Evolutionary conservation across 192 early-diverging fungal genomes (phyloP).

Genomic region (Podila horticola): DNA sequence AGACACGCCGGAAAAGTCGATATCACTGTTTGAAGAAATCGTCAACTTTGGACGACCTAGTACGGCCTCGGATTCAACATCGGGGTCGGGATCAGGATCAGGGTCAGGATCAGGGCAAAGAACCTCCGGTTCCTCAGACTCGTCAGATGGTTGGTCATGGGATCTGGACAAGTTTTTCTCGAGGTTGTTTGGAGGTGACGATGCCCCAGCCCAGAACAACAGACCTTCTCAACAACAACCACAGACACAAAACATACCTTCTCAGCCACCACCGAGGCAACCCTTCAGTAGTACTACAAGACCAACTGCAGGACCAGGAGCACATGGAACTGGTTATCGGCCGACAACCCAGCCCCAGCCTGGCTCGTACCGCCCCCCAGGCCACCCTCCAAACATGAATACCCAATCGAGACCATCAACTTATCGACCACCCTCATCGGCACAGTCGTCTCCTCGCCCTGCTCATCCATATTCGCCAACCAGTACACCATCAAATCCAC

Average conservation of each 20-base stretch:
- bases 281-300: no score
- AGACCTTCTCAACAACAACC: constrained; percentile 18
- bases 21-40: constrained; percentile 27
- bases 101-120: not conserved
- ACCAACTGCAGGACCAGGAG: no score
- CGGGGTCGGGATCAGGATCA: constrained; percentile 12
- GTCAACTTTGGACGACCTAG: constrained; percentile 23
- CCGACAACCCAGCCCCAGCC: no score
- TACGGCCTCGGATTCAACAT: constrained; percentile 25
- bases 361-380: no score
- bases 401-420: not conserved
- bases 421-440: not conserved
- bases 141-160: constrained; percentile 18
- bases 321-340: no score
- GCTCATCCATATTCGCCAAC: not conserved
- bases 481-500: not conserved
- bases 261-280: not conserved
- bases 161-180: constrained; percentile 43
- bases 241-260: constrained; percentile 9
- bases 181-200: constrained; percentile 15
- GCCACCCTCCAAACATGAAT: no score
- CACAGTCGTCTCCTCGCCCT: not conserved
- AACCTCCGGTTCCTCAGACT: not conserved
- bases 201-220: constrained; percentile 7
- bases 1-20: constrained; percentile 12